These are phyloP conservation scores for Globisporangium nunn DNA, from an alignment of 352 stramenopile species.

Conservation along the genomic window DNA sequence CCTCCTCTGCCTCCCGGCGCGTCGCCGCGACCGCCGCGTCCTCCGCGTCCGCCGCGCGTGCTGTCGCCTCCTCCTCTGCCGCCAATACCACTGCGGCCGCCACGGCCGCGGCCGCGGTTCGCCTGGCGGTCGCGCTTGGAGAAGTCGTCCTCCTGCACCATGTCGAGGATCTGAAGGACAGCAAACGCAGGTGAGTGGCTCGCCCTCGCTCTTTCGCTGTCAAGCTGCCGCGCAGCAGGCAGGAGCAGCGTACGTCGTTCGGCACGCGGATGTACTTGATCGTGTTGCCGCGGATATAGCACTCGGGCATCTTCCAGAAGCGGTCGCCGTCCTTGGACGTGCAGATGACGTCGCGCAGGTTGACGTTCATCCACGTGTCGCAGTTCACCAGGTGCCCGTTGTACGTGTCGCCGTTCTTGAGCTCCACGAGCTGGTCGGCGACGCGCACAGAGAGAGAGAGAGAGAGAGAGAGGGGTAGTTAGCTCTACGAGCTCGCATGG, in stretches of 20 bases:
- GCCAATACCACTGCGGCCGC: slow-evolving; percentile 45
- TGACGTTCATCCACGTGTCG: slow-evolving; percentile 99
- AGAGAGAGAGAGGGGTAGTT: neutral
- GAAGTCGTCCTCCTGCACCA: slow-evolving; percentile 92
- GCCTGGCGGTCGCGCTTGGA: slow-evolving; percentile 72
- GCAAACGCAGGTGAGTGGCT: neutral
- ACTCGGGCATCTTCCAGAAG: slow-evolving; percentile 98
- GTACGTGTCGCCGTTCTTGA: slow-evolving; percentile 99
- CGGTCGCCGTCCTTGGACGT: slow-evolving; percentile 96
- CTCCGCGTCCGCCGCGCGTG: slow-evolving; percentile 2
- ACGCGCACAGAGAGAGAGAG: neutral
- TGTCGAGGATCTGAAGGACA: slow-evolving; percentile 81
- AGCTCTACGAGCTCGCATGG: too few species aligned
- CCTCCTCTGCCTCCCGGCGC: slow-evolving; percentile 10
- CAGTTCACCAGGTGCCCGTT: slow-evolving; percentile 96
- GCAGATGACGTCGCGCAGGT: slow-evolving; percentile 97
- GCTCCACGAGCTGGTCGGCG: slow-evolving; percentile 89
- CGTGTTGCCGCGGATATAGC: slow-evolving; percentile 96
- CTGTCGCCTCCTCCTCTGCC: slow-evolving; percentile 21
- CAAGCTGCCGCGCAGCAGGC: neutral
- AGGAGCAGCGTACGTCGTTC: slow-evolving; percentile 77
- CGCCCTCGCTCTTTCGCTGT: neutral
- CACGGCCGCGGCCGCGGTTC: slow-evolving; percentile 64
- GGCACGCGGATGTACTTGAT: slow-evolving; percentile 99
- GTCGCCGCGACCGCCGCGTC: slow-evolving; percentile 14